A percentile compares a stretch with the other conserved stretches of the same genome.
Evolutionary conservation across 1,284 basidiomycete genomes (phyloP).

Genomic region (Leccinum fuscescens): DNA sequence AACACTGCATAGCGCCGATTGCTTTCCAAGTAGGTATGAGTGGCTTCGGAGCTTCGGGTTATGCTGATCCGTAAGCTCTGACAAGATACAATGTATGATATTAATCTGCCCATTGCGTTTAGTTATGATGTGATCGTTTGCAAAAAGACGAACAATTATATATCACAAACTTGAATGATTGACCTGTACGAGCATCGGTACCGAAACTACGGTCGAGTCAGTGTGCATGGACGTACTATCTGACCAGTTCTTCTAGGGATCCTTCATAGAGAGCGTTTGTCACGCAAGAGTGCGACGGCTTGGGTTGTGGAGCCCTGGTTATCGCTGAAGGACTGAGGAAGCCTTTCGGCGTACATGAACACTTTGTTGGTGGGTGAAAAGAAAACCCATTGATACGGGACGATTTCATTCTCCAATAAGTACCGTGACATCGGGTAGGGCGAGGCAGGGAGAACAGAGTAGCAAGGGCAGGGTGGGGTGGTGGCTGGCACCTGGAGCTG

Average conservation of each 20-base stretch:
- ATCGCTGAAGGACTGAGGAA: neutral
- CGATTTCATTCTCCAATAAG: neutral
- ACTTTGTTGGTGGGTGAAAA: neutral
- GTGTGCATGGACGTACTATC: neutral
- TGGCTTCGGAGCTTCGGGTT: too few species aligned
- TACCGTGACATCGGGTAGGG: neutral
- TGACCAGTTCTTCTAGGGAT: neutral
- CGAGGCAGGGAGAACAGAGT: neutral
- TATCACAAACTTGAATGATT: too few species aligned
- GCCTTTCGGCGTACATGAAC: neutral
- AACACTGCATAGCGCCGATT: too few species aligned
- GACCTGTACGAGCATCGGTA: neutral
- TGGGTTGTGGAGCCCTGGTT: neutral
- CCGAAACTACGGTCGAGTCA: too few species aligned
- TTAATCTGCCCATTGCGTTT: too few species aligned
- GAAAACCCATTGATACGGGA: neutral
- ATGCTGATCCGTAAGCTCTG: too few species aligned
- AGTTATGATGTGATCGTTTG: too few species aligned
- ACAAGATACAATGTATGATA: too few species aligned
- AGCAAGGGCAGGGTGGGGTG: neutral
- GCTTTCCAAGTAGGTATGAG: too few species aligned
- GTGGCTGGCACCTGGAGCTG: too few species aligned
- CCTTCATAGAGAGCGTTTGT: neutral
- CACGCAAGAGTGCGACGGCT: too few species aligned
- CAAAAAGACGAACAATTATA: too few species aligned